These are phyloP conservation scores for Pisolithus microcarpus DNA, from an alignment of 768 basidiomycete genomes.

Conservation along the genomic window DNA sequence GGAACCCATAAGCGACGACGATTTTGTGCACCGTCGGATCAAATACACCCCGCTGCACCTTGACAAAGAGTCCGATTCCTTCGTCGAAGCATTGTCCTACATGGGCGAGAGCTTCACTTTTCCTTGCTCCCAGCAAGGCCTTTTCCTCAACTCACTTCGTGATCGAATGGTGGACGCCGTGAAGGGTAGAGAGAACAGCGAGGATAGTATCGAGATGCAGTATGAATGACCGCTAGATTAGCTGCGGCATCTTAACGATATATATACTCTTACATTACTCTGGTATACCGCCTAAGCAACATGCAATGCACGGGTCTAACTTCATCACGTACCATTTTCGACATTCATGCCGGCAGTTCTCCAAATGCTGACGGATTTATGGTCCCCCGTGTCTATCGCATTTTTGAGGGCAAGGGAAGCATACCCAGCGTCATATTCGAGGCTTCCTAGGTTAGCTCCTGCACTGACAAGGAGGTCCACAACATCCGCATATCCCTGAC, in stretches of 20 bases:
- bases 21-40: slow-evolving; percentile 26
- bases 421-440: slow-evolving; percentile 55
- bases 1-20: slow-evolving; percentile 27
- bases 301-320: slow-evolving; percentile 7
- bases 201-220: slow-evolving; percentile 13
- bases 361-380: slow-evolving; percentile 46
- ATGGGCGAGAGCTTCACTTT: slow-evolving; percentile 64
- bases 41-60: slow-evolving; percentile 60
- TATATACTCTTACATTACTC: slow-evolving; percentile 6
- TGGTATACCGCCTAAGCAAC: slow-evolving; percentile 8
- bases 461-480: slow-evolving; percentile 63
- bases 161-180: slow-evolving; percentile 39
- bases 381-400: slow-evolving; percentile 36
- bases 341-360: slow-evolving; percentile 38
- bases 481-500: slow-evolving; percentile 55
- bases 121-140: slow-evolving; percentile 52
- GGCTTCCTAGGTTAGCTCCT: slow-evolving; percentile 66
- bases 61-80: slow-evolving; percentile 51
- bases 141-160: slow-evolving; percentile 60
- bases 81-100: slow-evolving; percentile 55
- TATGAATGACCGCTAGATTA: neutral
- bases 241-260: too few relatives aligned
- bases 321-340: neutral
- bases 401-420: slow-evolving; percentile 39
- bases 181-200: slow-evolving; percentile 15